Evolutionary conservation across 208 protist species (phyloP), one percentile per base, ranked within the genome.

Genomic region (Tritrichomonas musculus): DNA sequence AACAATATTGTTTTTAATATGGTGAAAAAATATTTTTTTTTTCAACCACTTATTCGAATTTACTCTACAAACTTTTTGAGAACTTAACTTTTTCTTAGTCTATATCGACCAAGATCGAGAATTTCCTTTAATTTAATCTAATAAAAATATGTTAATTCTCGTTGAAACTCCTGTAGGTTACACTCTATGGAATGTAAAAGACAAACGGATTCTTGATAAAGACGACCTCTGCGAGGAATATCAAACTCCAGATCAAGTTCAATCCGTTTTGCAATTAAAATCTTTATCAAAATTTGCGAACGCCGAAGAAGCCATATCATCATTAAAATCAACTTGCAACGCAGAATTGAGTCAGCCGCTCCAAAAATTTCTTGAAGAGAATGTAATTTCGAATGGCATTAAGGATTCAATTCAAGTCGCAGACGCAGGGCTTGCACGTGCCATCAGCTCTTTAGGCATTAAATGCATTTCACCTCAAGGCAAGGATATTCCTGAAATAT

Each of bases 321-420:
- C 98, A 27, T 97, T 97, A 11, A 98, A 97, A 22, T 97, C 98
- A 92, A 93, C 99, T 22, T 96, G 98, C 53, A 98, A 99, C 94
- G 97, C 97, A 93, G 98, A 98, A 95, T 95, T 99, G 13, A 96
- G 96, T 94, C 98, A 99, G 94, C 95, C 95, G 64, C 96, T 99
- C 50, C 97, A 98, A 93, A 98, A 98, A 95, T 99, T 99, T 95
- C 96, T 99, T 20, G 98, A 99, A 96, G 98, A 99, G 94, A 97
- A 98, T 95, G 97, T 98, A 82, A 84, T 96, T 17, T 93, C 94
- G n/a, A 95, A 96, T 95, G 98, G 93, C 95, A 97, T 94, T 41
- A 95, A 94, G 49, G 95, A 95, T 25, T 94, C 97, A 95, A 96
- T 99, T 25, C 97, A 97, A 50, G 98, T 99, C 36, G 95, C 96